Evolutionary conservation across 2,329 filamentous ascomycete genomes (phyloP), one percentile per base, ranked within the genome.

Genomic region (Lasiodiplodia citricola): DNA sequence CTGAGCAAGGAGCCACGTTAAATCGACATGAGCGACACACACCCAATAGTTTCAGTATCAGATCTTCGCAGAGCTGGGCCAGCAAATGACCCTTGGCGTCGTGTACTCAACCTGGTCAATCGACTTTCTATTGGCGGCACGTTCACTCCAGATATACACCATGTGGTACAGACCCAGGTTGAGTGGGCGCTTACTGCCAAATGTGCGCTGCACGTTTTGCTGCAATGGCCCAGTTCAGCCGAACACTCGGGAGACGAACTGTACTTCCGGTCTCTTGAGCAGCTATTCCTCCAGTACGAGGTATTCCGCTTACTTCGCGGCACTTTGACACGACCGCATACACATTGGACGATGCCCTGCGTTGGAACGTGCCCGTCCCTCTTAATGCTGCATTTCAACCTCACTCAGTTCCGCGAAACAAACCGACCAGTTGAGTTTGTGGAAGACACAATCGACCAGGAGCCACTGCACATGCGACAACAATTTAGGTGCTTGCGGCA

Each of bases 181-280:
- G 23, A 10, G n/a, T 5, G 8, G 57, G 57, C 57, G 14, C 38
- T 60, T 6, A 11, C 5, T 11, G 57, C 57, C 18, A 4, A n/a
- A 4, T 8, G 6, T 2, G 7, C 3, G 16, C 23, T 60, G 4
- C 13, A 31, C 6, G 8, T n/a, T 4, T 47, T 60, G 10, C 11
- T 3, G 1, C 5, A 5, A 23, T 8, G 21, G 11, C 57, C 14
- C 3, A 10, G 4, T 11, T 25, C 38, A 28, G 23, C 51, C 5
- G 28, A n/a, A 41, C 44, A 3, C 21, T 18, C 31, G 13, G 13
- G n/a, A 31, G 16, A 31, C 23, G 63, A 66, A 11, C 13, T 56
- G 4, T 66, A 66, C n/a, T 66, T 47, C 25, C 51, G n/a, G 4
- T 35, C 37, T 16, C 51, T 66, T 8, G 63, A 66, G n/a, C 37